These are phyloP conservation scores for Pulveroboletus ravenelii DNA, from an alignment of 768 basidiomycete species.

Conservation along the genomic window DNA sequence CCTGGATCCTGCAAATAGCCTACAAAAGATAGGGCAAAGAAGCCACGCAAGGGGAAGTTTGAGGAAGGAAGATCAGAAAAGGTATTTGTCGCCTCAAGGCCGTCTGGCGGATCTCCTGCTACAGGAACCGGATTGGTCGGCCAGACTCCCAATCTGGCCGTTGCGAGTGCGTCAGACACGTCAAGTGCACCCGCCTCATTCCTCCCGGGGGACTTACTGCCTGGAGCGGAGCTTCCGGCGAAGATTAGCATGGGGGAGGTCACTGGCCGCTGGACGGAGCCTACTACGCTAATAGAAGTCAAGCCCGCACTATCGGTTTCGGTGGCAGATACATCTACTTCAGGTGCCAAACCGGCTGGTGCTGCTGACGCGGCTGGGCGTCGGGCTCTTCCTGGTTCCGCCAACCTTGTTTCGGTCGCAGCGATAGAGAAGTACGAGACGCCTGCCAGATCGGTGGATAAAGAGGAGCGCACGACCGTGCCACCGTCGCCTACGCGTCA, in stretches of 20 bases:
- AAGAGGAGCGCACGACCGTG: conserved; percentile 8
- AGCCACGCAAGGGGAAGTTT: conserved; percentile 48
- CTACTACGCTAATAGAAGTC: conserved; percentile 29
- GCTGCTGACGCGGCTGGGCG: conserved; percentile 33
- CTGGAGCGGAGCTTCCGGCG: neutral
- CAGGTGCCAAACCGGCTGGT: conserved; percentile 11
- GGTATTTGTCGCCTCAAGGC: neutral
- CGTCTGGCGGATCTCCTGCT: neutral
- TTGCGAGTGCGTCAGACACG: neutral
- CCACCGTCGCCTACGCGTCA: conserved; percentile 39
- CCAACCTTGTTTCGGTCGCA: conserved; percentile 5
- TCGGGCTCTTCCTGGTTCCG: conserved; percentile 41
- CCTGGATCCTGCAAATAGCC: conserved; percentile 43
- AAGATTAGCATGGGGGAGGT: conserved; percentile 17
- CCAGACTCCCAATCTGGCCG: conserved; percentile 2
- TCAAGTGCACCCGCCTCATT: neutral
- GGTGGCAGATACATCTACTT: neutral
- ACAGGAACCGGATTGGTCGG: neutral
- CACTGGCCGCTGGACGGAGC: conserved; percentile 32
- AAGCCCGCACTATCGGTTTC: conserved; percentile 17
- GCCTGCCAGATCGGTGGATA: conserved; percentile 16
- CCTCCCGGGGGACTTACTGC: neutral
- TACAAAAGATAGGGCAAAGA: conserved; percentile 68
- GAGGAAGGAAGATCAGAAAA: conserved; percentile 12
- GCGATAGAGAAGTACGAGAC: conserved; percentile 6